Base-by-base conservation (phyloP, 768 basidiomycete species). In the Pisolithus tinctorius region DNA sequence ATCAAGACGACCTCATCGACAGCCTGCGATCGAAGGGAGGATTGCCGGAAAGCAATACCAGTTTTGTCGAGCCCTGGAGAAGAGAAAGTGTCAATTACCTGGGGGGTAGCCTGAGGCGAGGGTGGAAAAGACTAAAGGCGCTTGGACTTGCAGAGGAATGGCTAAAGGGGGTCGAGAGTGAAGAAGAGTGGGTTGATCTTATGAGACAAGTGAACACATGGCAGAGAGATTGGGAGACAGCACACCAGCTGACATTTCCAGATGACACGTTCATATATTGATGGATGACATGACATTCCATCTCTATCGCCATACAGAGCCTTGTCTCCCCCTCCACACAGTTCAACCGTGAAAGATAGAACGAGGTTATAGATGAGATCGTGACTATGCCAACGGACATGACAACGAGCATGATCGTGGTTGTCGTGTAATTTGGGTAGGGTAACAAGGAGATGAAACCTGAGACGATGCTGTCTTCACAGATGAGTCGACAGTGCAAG, bases 41-140 rank as follows among this genome's bases (percentile, higher is more conserved):
- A 4, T 60, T 80, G 23, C 73, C 72, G 3, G 59, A 75, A 43
- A 68, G 73, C 45, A 75, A 75, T 0, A 63, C 57, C 54, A 71
- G 69, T 27, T 80, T 67, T 53, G 79, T 80, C 20, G 80, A 81
- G 57, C 53, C 58, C 13, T 81, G 80, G 80, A 63, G 79, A 37
- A 63, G 73, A 41, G 63, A 69, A 36, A 63, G 66, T 2, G 58
- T 66, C 36, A 55, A 55, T 1, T 69, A 73, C 45, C 4, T 20
- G 20, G 20, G 13, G 11, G 52, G 61, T 16, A 62, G 65, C 39
- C 58, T 75, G 43, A 70, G 72, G 45, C 59, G 68, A 16, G 70
- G 40, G 5, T 41, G 40, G 72, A 62, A 61, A 47, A 64, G 72
- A 5, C 69, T 77, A 9, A 73, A 77, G 56, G 58, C 57, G 29